These are phyloP conservation scores for Aspergillus ochraceus DNA, from an alignment of 2,329 filamentous ascomycete genomes.

Conservation along the genomic window DNA sequence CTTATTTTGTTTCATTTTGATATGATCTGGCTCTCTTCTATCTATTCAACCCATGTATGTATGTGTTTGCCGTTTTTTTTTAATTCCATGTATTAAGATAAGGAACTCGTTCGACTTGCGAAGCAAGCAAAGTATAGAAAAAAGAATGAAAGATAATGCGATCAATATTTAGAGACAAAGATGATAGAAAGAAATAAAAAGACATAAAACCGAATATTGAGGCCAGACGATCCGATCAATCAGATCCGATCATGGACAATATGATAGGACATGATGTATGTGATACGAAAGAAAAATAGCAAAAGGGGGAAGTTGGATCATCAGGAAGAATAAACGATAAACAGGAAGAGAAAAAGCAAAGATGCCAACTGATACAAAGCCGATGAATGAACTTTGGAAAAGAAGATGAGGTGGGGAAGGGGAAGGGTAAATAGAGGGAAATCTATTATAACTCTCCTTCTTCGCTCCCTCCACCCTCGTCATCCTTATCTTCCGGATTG, in stretches of 20 bases:
- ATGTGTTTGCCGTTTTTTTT: neutral
- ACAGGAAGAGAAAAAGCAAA: too few relatives aligned
- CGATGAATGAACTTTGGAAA: neutral
- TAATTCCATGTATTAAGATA: neutral
- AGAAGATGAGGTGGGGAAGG: neutral
- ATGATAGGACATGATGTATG: neutral
- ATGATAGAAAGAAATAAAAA: too few relatives aligned
- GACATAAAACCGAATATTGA: neutral
- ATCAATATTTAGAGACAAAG: neutral
- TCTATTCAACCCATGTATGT: neutral
- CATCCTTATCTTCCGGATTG: constrained; percentile 12
- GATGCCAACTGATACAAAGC: neutral
- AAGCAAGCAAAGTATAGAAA: too few relatives aligned
- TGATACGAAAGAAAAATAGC: neutral
- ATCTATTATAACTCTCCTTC: constrained; percentile 40
- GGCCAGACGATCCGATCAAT: too few relatives aligned
- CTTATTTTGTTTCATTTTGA: neutral
- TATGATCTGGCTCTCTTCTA: neutral
- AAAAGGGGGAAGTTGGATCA: neutral
- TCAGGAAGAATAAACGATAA: neutral
- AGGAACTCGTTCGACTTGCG: neutral
- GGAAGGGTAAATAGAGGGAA: neutral
- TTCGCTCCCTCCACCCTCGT: constrained; percentile 43
- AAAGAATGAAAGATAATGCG: neutral
- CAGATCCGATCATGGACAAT: too few relatives aligned